Evolutionary conservation across 176 grass and related monocot genomes (phyloP).

Genomic region (Bonia amplexicaulis): DNA sequence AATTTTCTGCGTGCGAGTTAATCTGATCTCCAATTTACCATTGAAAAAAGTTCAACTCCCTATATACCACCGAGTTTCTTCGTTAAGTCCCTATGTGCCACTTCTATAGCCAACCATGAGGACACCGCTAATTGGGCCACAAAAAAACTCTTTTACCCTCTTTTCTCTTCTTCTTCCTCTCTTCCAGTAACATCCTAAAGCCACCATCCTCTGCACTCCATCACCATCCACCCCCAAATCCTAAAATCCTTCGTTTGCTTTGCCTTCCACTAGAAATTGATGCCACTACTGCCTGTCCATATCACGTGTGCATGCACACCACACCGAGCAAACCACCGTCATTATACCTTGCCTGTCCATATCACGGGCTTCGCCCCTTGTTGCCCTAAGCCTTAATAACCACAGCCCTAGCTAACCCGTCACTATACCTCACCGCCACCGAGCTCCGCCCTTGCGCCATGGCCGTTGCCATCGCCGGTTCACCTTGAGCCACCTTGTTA

Average conservation of each 20-base stretch:
- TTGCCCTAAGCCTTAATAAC: not conserved
- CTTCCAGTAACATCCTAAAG: not conserved
- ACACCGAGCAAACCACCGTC: not conserved
- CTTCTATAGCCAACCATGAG: no score
- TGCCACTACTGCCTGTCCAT: not conserved
- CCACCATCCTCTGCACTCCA: not conserved
- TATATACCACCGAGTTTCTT: no score
- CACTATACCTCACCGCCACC: not conserved
- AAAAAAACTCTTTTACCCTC: not conserved
- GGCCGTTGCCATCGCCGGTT: not conserved
- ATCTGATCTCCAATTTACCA: no score
- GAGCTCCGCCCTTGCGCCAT: not conserved
- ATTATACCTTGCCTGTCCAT: not conserved
- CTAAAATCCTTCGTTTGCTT: not conserved
- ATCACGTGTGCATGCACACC: fast-evolving
- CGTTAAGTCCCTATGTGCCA: no score
- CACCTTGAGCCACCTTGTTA: not conserved
- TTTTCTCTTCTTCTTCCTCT: not conserved
- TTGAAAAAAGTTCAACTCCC: no score
- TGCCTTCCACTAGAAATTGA: not conserved
- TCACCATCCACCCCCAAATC: not conserved
- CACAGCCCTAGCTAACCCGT: not conserved
- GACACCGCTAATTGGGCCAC: no score
- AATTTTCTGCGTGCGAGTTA: no score
- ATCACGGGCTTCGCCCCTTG: not conserved